Evolutionary conservation across 2,329 filamentous ascomycete species (phyloP), one percentile per base, ranked within the genome.

Genomic region (Aspergillus sp.): DNA sequence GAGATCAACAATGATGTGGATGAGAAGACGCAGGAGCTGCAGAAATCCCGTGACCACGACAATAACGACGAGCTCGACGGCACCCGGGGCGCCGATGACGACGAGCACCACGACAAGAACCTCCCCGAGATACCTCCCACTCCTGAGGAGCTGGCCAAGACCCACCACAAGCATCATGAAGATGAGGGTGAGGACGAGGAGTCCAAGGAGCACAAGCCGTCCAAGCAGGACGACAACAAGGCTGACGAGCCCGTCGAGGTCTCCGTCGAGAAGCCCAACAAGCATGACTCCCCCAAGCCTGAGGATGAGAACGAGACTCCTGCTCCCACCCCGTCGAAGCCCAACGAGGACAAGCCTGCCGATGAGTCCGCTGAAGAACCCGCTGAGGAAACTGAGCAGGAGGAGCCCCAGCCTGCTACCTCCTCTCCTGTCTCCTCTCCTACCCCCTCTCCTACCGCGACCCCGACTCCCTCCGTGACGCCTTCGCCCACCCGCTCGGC

Each of bases 1-100:
- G 47, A 53, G 5, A 49, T 61, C 19, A 52, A 57, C 21, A 36
- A 44, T 6, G 32, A 51, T 11, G 31, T 42, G 7, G 34, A 38
- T 16, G 5, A 38, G 4, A 38, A 29, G 25, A 29, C 25, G 25
- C 9, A 29, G 7, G 25, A 29, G 7, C 25, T 29, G 25, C 25
- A 29, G 25, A 10, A 29, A 10, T 3, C 6, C 7, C 25, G 11
- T 2, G 25, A 29, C 25, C 25, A 29, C 7, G 9, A 10, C 25
- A 29, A 29, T 10, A 29, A 29, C 7, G 25, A 29, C 25, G 25
- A 29, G 25, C 6, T 29, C 25, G 4, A 29, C 25, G 25, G 7
- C 25, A 29, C 25, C 25, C 25, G 5, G 25, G 7, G 25, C 25
- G 9, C 25, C 25, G 25, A 29, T 4, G 11, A 38, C 38, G 16